Evolutionary conservation across 306 rosid genomes (phyloP).

Genomic region (Sechiopsis laciniata): DNA sequence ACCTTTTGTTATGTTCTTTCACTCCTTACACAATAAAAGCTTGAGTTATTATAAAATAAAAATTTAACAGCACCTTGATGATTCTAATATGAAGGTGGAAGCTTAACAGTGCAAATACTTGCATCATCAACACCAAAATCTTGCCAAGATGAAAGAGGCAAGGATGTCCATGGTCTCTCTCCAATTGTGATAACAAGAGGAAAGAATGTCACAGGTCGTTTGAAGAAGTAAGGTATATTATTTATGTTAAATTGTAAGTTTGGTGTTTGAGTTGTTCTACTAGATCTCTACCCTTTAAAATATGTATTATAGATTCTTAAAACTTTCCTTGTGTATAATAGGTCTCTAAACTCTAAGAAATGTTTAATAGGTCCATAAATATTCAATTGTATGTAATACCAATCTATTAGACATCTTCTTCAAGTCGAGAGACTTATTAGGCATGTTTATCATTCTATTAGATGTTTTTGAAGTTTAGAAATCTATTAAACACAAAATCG

Average conservation of each 20-base stretch:
- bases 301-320: background rate
- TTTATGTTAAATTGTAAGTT: background rate
- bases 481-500: too few species aligned
- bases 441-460: background rate
- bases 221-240: slow-evolving; percentile 25
- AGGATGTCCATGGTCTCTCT: slow-evolving; percentile 32
- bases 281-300: background rate
- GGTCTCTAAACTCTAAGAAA: background rate
- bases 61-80: background rate
- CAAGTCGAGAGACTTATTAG: background rate
- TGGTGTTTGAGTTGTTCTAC: background rate
- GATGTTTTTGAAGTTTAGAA: background rate
- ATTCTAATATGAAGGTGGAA: slow-evolving; percentile 43
- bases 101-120: slow-evolving; percentile 58
- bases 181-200: slow-evolving; percentile 32
- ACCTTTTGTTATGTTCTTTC: too few species aligned
- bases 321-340: background rate
- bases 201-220: slow-evolving; percentile 35
- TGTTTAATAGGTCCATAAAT: background rate
- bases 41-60: too few species aligned
- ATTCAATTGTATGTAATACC: background rate
- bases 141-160: slow-evolving; percentile 22
- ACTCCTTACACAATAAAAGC: background rate
- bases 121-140: slow-evolving; percentile 36
- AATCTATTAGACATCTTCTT: background rate